These are phyloP conservation scores for Fraxinus nigra DNA, from an alignment of 305 asterid genomes.

Conservation along the genomic window DNA sequence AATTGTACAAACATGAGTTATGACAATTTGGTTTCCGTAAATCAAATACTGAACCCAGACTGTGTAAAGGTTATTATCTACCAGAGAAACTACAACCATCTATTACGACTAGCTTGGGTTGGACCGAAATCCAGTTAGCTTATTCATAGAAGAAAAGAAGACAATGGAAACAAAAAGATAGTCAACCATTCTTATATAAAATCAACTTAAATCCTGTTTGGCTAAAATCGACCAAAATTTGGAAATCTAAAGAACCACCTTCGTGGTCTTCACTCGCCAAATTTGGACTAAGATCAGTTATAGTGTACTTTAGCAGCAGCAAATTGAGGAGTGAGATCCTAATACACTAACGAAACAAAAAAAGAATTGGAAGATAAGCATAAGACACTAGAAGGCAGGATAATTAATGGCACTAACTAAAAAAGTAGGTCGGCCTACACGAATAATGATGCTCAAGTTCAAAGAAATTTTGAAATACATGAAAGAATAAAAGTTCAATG, in stretches of 20 bases:
- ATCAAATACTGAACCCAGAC: neutral
- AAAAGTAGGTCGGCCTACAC: neutral
- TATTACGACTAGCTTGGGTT: neutral
- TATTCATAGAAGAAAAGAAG: neutral
- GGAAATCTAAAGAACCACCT: neutral
- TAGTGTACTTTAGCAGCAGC: neutral
- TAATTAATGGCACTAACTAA: neutral
- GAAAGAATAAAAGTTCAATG: neutral
- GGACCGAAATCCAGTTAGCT: neutral
- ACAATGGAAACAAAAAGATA: neutral
- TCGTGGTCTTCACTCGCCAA: neutral
- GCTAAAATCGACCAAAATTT: neutral
- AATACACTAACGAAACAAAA: neutral
- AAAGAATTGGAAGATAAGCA: neutral
- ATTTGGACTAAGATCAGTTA: neutral
- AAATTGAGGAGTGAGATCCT: neutral
- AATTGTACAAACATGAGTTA: neutral
- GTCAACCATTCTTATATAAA: neutral
- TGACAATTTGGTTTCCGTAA: neutral
- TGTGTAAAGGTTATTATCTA: neutral
- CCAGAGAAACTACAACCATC: neutral
- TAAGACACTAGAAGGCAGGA: neutral
- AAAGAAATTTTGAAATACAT: neutral
- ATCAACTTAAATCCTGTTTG: neutral
- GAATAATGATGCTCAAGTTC: neutral